These are phyloP conservation scores for Scenedesmus sp. DNA, from an alignment of 163 green algal genomes.

Conservation along the genomic window DNA sequence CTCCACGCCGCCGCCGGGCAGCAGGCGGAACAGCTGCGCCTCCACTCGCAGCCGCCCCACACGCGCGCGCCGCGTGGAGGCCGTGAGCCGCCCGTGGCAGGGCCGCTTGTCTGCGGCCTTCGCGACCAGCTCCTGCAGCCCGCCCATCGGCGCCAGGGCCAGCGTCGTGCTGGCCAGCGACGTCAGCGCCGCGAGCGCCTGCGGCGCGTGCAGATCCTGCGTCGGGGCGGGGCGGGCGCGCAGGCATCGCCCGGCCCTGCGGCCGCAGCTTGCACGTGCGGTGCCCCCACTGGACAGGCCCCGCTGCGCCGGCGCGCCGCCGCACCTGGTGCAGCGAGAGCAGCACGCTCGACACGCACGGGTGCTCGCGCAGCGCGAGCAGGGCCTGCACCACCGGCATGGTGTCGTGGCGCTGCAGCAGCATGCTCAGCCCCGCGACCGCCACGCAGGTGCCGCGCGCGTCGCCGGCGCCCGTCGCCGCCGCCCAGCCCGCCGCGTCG, in stretches of 20 bases:
- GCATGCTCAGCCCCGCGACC: slow-evolving; percentile 16
- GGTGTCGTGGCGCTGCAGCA: slow-evolving; percentile 15
- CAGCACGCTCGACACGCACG: slow-evolving; percentile 25
- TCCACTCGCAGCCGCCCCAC: slow-evolving; percentile 48
- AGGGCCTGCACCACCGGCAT: slow-evolving; percentile 33
- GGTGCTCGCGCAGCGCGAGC: neutral
- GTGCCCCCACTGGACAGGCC: no score
- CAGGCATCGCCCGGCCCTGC: neutral
- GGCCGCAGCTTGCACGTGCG: no score
- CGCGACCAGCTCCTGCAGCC: slow-evolving; percentile 41
- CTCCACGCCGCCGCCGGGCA: slow-evolving; percentile 24
- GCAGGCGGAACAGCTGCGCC: slow-evolving; percentile 46
- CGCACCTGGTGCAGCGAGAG: slow-evolving; percentile 20
- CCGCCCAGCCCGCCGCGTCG: neutral
- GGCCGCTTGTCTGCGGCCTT: neutral
- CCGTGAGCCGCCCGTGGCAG: slow-evolving; percentile 12
- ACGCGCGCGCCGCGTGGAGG: slow-evolving; percentile 6
- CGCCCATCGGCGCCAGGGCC: slow-evolving; percentile 18
- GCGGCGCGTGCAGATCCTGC: slow-evolving; percentile 48
- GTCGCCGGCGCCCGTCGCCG: neutral
- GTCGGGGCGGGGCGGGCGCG: neutral
- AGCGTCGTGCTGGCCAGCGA: slow-evolving; percentile 16
- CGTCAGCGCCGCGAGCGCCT: slow-evolving; percentile 35
- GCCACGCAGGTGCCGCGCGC: slow-evolving; percentile 11
- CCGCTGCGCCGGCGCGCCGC: no score